Base-by-base conservation (phyloP, 257 asterid species). In the Lavandula angustifolia region DNA sequence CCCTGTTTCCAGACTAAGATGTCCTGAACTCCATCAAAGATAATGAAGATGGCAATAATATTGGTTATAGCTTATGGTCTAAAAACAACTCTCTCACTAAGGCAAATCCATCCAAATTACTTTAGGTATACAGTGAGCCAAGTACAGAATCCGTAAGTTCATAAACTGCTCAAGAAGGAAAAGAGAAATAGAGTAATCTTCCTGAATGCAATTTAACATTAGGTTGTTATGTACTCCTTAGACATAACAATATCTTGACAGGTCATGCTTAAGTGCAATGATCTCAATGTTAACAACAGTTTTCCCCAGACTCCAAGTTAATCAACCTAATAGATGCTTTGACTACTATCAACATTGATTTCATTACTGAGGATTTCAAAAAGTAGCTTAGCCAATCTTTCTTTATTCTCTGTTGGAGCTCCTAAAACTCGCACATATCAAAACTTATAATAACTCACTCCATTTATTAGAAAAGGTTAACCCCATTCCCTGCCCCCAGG, bases 11-110 rank as follows among this genome's bases (percentile, higher is more conserved):
- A 29, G 47, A 64, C 63, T 76, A 10, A 42, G 13, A 33, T 62
- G 73, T 51, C 80, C 91, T 88, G 81, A 66, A 79, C 54, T 58
- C 33, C 46, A 48, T 46, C 64, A 46, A 67, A 57, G 66, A 27
- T 37, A 50, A 47, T 12, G 54, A 29, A 32, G n/a, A 35, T 35
- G 47, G 49, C 4, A 9, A 17, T 10, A 50, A 37, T 18, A 27
- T 14, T 4, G 22, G 14, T 2, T 10, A 41, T n/a, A n/a, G n/a
- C n/a, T n/a, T n/a, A n/a, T n/a, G n/a, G n/a, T n/a, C n/a, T n/a
- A n/a, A n/a, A n/a, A n/a, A n/a, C n/a, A n/a, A n/a, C n/a, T n/a
- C n/a, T n/a, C n/a, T n/a, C n/a, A n/a, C n/a, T n/a, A n/a, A n/a
- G n/a, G n/a, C n/a, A n/a, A n/a, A n/a, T n/a, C n/a, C n/a, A n/a